phyloP scores from a whole-genome alignment of 768 basidiomycete genomes.

The Cantharellus cinnabarinus region DNA sequence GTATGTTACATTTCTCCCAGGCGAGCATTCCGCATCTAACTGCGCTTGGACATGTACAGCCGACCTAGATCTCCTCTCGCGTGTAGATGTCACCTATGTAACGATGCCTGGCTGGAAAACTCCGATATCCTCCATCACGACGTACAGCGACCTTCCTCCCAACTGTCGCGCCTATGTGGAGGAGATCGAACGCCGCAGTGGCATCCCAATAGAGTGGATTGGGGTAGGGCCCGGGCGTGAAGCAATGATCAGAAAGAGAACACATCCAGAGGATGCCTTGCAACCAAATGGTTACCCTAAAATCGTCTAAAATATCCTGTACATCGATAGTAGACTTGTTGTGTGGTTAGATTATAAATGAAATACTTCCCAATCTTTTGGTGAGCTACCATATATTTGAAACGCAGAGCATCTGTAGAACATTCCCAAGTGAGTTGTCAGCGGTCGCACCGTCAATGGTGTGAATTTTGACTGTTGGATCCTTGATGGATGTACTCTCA shows the following conservation, averaged over 20 bases:
- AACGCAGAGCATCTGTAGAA: too few relatives aligned
- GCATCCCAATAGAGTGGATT: conserved; percentile 71
- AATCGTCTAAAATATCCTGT: too few relatives aligned
- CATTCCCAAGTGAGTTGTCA: too few relatives aligned
- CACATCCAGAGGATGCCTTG: too few relatives aligned
- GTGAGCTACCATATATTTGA: too few relatives aligned
- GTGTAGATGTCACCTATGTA: conserved; percentile 69
- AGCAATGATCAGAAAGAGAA: conserved; percentile 32
- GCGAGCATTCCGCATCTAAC: neutral
- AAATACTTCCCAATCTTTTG: too few relatives aligned
- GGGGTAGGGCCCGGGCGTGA: conserved; percentile 80
- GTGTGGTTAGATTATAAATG: too few relatives aligned
- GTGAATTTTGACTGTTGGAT: too few relatives aligned
- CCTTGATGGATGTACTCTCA: too few relatives aligned
- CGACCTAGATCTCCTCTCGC: conserved; percentile 59
- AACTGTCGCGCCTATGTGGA: conserved; percentile 72
- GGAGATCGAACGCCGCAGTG: conserved; percentile 62
- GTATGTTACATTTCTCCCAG: conserved; percentile 18
- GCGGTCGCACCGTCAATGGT: too few relatives aligned
- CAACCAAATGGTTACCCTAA: too few relatives aligned
- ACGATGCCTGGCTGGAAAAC: conserved; percentile 84
- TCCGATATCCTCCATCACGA: conserved; percentile 40
- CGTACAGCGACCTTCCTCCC: conserved; percentile 58
- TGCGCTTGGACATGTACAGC: conserved; percentile 25
- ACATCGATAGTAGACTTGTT: too few relatives aligned